Evolutionary conservation across 1,284 basidiomycete genomes (phyloP).

Genomic region (Anthracocystis walkeri): DNA sequence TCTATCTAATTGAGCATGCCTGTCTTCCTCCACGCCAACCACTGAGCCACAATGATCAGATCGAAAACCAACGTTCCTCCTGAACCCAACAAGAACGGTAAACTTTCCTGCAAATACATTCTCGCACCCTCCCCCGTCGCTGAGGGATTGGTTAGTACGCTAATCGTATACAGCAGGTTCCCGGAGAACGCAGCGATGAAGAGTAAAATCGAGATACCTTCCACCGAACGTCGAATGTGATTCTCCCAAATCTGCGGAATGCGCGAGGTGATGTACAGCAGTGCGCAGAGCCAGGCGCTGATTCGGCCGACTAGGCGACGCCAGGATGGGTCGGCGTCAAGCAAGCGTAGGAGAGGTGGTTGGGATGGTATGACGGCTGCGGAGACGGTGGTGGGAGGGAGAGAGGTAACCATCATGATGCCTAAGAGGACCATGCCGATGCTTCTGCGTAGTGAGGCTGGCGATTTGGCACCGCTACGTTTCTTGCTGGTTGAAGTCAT

Average conservation of each 20-base stretch:
- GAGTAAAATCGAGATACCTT: slow-evolving; percentile 63
- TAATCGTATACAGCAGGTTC: slow-evolving; percentile 63
- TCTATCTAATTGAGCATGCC: neutral
- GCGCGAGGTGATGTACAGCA: slow-evolving; percentile 68
- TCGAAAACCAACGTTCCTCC: slow-evolving; percentile 68
- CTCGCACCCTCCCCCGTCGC: slow-evolving; percentile 33
- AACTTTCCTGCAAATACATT: slow-evolving; percentile 58
- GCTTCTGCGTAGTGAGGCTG: slow-evolving; percentile 34
- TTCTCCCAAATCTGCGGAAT: slow-evolving; percentile 69
- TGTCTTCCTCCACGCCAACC: slow-evolving; percentile 53
- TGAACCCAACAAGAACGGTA: slow-evolving; percentile 65
- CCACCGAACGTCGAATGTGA: slow-evolving; percentile 59
- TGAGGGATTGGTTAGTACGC: slow-evolving; percentile 56
- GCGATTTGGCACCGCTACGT: slow-evolving; percentile 36
- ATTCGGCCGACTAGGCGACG: slow-evolving; percentile 57
- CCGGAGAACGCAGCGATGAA: slow-evolving; percentile 66
- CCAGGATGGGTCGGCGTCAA: slow-evolving; percentile 10
- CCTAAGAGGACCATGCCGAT: slow-evolving; percentile 48
- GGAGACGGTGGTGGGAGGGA: slow-evolving; percentile 9
- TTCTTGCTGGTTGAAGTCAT: slow-evolving; percentile 15
- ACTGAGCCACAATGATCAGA: slow-evolving; percentile 64
- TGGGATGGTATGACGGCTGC: slow-evolving; percentile 11
- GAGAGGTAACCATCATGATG: slow-evolving; percentile 32
- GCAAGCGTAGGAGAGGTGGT: neutral
- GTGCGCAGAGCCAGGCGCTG: slow-evolving; percentile 65